These are phyloP conservation scores for Angomonas deanei DNA, from an alignment of 208 protist genomes.

Conservation along the genomic window DNA sequence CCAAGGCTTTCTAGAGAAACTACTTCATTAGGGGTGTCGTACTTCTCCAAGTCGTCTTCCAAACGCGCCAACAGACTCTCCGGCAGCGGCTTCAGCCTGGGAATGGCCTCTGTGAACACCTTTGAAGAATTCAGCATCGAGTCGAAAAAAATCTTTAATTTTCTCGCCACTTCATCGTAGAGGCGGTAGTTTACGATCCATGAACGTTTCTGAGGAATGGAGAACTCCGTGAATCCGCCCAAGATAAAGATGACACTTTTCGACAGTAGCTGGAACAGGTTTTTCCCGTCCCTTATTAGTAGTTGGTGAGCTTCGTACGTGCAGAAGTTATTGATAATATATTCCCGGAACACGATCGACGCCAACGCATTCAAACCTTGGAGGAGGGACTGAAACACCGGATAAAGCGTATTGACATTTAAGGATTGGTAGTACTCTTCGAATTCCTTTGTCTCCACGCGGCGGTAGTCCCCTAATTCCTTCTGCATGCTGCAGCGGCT, in stretches of 20 bases:
- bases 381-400: slow-evolving; percentile 37
- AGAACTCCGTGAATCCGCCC: slow-evolving; percentile 48
- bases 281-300: slow-evolving; percentile 56
- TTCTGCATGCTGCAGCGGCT: slow-evolving; percentile 36
- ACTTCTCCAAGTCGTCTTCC: slow-evolving; percentile 32
- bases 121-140: slow-evolving; percentile 39
- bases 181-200: slow-evolving; percentile 39
- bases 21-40: slow-evolving; percentile 14
- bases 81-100: slow-evolving; percentile 47
- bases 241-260: slow-evolving; percentile 57
- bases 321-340: slow-evolving; percentile 72
- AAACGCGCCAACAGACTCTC: slow-evolving; percentile 28
- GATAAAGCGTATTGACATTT: slow-evolving; percentile 26
- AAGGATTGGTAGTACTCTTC: slow-evolving; percentile 38
- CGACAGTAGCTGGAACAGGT: slow-evolving; percentile 53
- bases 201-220: slow-evolving; percentile 27
- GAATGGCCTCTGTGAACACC: slow-evolving; percentile 47
- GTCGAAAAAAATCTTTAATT: slow-evolving; percentile 41
- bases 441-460: slow-evolving; percentile 52
- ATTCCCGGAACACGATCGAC: slow-evolving; percentile 36
- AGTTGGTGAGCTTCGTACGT: slow-evolving; percentile 64
- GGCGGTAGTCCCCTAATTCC: slow-evolving; percentile 19
- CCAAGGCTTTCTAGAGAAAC: slow-evolving; percentile 51
- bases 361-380: slow-evolving; percentile 25
- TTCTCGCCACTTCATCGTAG: slow-evolving; percentile 25